Conservation (phyloP, 2,329 filamentous ascomycete species). For the Aspergillus sp. region DNA sequence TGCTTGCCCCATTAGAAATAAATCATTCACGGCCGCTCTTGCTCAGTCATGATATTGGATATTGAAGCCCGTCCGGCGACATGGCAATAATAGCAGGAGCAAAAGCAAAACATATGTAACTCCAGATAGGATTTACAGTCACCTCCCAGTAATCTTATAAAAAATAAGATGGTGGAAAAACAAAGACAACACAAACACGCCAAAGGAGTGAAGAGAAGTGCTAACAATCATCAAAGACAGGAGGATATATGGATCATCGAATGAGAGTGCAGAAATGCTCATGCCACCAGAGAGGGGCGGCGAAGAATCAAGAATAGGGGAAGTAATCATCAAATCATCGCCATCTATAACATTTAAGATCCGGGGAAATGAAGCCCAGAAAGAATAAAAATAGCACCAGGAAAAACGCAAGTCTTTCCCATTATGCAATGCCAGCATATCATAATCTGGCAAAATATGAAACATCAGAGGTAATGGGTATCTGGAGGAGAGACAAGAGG, state of each 20-base stretch:
- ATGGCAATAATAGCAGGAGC: not conserved
- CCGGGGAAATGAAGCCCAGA: conserved; percentile 8
- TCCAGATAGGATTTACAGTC: conserved; percentile 5
- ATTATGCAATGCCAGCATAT: conserved; percentile 20
- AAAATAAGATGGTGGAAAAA: conserved; percentile 4
- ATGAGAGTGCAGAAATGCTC: conserved; percentile 1
- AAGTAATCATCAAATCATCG: conserved; percentile 22
- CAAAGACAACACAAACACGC: not conserved
- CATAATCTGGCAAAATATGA: conserved; percentile 18
- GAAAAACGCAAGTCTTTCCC: conserved; percentile 8
- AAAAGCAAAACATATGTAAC: not conserved
- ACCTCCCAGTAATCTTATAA: conserved; percentile 2
- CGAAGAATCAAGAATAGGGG: not conserved
- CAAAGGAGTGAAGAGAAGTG: not conserved
- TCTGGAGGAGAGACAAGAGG: conserved; percentile 30
- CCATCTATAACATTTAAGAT: conserved; percentile 24
- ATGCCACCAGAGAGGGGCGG: conserved; percentile 6
- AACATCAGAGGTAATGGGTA: conserved; percentile 26
- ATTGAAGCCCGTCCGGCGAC: too few species aligned
- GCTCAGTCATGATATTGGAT: conserved; percentile 6
- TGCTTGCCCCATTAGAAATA: not conserved
- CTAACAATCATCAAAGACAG: conserved; percentile 3
- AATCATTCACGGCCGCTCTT: not conserved
- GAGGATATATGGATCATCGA: conserved; percentile 13
- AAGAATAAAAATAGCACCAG: conserved; percentile 8